Evolutionary conservation across 2,329 filamentous ascomycete species (phyloP).

Genomic region (Scedosporium minutisporum): DNA sequence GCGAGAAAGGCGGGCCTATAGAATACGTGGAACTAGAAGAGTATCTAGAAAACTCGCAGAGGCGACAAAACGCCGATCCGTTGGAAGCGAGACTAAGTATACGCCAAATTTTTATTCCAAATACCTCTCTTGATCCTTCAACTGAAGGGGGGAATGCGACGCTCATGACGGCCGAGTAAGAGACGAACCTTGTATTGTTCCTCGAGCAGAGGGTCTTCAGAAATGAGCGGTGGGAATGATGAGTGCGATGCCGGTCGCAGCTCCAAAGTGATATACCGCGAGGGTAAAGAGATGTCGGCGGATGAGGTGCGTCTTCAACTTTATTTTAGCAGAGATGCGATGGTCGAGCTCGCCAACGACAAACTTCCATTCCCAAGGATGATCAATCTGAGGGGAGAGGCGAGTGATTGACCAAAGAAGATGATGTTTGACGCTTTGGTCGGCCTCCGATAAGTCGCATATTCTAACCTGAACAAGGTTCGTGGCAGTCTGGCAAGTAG

Average conservation of each 20-base stretch:
- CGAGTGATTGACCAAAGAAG: neutral
- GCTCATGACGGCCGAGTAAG: neutral
- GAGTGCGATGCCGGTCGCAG: neutral
- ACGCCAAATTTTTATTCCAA: too few species aligned
- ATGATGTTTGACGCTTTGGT: neutral
- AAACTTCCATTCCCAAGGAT: neutral
- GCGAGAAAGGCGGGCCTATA: too few species aligned
- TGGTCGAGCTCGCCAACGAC: neutral
- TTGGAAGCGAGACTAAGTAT: too few species aligned
- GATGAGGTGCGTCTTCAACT: neutral
- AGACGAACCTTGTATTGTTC: neutral
- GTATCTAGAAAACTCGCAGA: too few species aligned
- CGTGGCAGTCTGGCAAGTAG: too few species aligned
- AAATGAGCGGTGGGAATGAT: neutral
- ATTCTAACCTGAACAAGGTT: too few species aligned
- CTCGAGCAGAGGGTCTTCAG: neutral
- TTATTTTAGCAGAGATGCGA: neutral
- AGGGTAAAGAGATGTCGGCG: neutral
- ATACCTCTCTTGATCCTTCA: too few species aligned
- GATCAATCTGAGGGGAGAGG: neutral
- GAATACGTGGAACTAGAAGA: too few species aligned
- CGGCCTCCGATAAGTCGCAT: too few species aligned
- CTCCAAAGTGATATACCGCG: neutral
- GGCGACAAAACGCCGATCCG: too few species aligned
- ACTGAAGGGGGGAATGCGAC: neutral